Conservation (phyloP, 1,284 basidiomycete species). For the Ceratorhiza oryzae-sativae region DNA sequence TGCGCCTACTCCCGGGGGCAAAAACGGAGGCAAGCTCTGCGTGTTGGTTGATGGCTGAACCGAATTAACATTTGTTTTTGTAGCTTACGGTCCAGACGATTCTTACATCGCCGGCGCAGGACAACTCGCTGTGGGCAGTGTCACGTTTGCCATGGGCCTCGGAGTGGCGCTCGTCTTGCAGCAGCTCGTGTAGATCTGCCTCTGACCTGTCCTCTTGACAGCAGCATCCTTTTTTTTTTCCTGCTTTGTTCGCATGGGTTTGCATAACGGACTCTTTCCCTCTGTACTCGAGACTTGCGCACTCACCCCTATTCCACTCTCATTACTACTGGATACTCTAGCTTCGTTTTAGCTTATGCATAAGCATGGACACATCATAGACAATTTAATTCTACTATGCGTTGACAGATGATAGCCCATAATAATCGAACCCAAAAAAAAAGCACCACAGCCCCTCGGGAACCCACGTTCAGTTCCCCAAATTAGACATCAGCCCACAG, state of each 20-base stretch:
- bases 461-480: not conserved
- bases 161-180: conserved; percentile 1
- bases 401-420: not conserved
- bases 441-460: not conserved
- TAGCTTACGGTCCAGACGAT: conserved; percentile 20
- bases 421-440: not conserved
- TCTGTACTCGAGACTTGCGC: not conserved
- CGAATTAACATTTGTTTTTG: not conserved
- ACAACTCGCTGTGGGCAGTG: conserved; percentile 10
- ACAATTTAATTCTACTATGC: not conserved
- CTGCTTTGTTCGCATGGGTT: conserved; percentile 16
- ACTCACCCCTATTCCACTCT: conserved; percentile 19
- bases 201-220: not conserved
- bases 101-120: conserved; percentile 15
- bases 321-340: conserved; percentile 12
- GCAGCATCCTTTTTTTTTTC: conserved; percentile 1
- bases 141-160: conserved; percentile 19
- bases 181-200: conserved; percentile 9
- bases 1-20: conserved; percentile 15
- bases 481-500: not conserved
- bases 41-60: not conserved
- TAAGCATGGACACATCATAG: conserved; percentile 23
- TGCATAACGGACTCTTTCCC: conserved; percentile 14
- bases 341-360: not conserved
- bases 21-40: not conserved